Base-by-base conservation (phyloP, 345 rosid genomes). In the Excoecaria cochinchinensis region DNA sequence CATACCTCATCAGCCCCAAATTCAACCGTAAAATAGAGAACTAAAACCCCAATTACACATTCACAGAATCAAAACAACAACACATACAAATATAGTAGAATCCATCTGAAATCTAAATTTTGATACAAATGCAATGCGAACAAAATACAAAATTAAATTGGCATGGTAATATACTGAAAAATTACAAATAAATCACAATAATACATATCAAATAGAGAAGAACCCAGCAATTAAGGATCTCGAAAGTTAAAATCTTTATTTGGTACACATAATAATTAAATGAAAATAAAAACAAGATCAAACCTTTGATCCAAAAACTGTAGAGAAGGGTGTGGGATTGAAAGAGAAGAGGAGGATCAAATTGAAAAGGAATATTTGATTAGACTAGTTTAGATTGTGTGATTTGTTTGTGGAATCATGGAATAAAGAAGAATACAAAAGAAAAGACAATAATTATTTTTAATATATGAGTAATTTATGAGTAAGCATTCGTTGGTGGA, bases 261-360 rank as follows among this genome's bases (percentile, higher is more conserved):
- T 19, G 50, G 9, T 40, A 64, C 19, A 6, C 3, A 38, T 12
- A 14, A 39, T 0, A 24, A 15, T 8, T 24, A 42, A 14, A 42
- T 8, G 38, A 70, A 48, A n/a, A 47, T 8, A 46, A 9, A 48
- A 6, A 53, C 59, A 51, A 61, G 40, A 61, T 60, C 57, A 47
- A 58, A 72, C 75, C 75, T 72, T 46, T 46, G 40, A 69, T 53
- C 4, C 50, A 17, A 22, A 22, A 59, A 69, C 31, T 68, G 40
- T 11, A 24, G 39, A 3, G 0, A 15, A 68, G 6, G 57, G 25
- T 24, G 71, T 7, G 67, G 39, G 67, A 44, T 65, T 67, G 70
- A 47, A 38, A 12, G 38, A 11, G 56, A 17, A 22, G 31, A 11
- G 15, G 71, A 69, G 56, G 59, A 69, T 22, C 71, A 55, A 69